phyloP scores from a whole-genome alignment of 2,329 filamentous ascomycete genomes.

The Chaetoscypha palmicola region DNA sequence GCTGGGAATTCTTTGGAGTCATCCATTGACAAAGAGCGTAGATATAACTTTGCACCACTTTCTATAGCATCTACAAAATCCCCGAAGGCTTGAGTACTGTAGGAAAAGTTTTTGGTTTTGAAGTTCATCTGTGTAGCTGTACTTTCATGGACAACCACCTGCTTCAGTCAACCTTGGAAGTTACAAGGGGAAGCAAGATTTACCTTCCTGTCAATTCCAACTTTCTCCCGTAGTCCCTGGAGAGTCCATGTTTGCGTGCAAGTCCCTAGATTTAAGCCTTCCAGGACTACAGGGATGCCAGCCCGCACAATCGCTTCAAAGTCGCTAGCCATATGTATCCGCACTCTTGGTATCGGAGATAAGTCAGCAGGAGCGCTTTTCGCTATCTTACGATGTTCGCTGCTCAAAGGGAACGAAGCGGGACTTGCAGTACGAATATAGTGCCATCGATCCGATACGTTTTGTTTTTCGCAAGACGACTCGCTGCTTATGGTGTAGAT shows the following conservation, averaged over 20 bases:
- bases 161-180: constrained; percentile 8
- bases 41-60: constrained; percentile 58
- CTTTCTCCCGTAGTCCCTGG: constrained; percentile 55
- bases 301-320: constrained; percentile 54
- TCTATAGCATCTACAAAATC: constrained; percentile 57
- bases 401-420: not conserved
- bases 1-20: constrained; percentile 64
- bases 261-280: constrained; percentile 56
- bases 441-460: constrained; percentile 20
- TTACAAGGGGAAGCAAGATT: constrained; percentile 10
- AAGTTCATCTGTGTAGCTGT: constrained; percentile 67
- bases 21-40: constrained; percentile 67
- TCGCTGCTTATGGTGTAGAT: constrained; percentile 22
- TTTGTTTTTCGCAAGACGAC: no score
- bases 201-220: constrained; percentile 57
- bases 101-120: constrained; percentile 73
- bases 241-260: constrained; percentile 63
- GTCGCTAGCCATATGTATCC: constrained; percentile 43
- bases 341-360: no score
- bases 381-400: no score
- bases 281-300: constrained; percentile 58
- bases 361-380: no score
- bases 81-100: constrained; percentile 60
- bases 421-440: constrained; percentile 16
- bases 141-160: constrained; percentile 71